Conservation (phyloP, 2,329 filamentous ascomycete genomes). For the Curvularia sp. region DNA sequence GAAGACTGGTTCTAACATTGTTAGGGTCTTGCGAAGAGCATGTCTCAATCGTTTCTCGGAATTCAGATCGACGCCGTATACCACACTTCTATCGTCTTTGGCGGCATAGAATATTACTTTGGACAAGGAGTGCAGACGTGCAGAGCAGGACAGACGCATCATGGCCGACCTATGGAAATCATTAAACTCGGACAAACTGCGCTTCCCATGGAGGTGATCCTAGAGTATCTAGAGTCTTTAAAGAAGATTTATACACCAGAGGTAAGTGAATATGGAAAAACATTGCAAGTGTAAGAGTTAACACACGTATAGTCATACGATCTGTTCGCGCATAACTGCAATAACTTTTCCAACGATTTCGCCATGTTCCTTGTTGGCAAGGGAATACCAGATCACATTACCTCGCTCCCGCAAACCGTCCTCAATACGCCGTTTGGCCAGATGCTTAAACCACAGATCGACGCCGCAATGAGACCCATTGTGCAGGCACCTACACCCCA, state of each 20-base stretch:
- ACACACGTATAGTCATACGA: constrained; percentile 35
- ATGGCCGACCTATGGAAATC: constrained; percentile 81
- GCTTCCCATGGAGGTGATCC: constrained; percentile 78
- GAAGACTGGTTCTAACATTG: neutral
- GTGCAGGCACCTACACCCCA: constrained; percentile 64
- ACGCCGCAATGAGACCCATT: constrained; percentile 67
- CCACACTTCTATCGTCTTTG: constrained; percentile 87
- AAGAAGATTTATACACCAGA: constrained; percentile 82
- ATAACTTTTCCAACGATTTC: constrained; percentile 95
- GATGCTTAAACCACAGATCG: constrained; percentile 81
- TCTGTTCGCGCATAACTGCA: constrained; percentile 85
- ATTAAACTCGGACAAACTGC: constrained; percentile 77
- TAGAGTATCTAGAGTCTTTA: constrained; percentile 87
- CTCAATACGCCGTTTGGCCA: constrained; percentile 85
- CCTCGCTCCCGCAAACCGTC: constrained; percentile 82
- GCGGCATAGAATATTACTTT: constrained; percentile 87
- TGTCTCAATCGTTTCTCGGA: constrained; percentile 66
- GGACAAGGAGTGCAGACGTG: constrained; percentile 87
- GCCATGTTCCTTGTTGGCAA: constrained; percentile 86
- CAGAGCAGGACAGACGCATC: constrained; percentile 80
- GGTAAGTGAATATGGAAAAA: constrained; percentile 51
- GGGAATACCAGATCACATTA: constrained; percentile 87
- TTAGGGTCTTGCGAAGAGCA: constrained; percentile 62
- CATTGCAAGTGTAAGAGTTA: neutral
- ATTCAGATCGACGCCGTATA: constrained; percentile 89